phyloP scores from a whole-genome alignment of 371 early-diverging fungal genomes.

The Mortierella sp. region DNA sequence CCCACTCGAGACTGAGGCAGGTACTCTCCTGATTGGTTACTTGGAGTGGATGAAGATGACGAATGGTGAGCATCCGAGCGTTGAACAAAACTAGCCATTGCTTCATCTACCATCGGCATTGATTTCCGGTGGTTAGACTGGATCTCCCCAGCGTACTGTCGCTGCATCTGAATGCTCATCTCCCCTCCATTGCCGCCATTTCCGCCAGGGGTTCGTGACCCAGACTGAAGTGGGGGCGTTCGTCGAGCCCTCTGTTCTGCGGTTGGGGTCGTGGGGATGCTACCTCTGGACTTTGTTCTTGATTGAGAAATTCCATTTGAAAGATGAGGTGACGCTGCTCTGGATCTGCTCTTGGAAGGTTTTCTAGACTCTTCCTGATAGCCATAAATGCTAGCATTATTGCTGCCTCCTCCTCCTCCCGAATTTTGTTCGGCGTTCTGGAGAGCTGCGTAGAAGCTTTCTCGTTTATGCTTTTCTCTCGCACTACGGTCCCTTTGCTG shows the following conservation, averaged over 20 bases:
- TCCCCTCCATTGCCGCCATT: neutral
- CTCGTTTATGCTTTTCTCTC: slow-evolving; percentile 50
- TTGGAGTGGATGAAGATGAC: slow-evolving; percentile 27
- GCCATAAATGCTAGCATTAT: neutral
- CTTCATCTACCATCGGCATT: slow-evolving; percentile 16
- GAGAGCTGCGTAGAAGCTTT: slow-evolving; percentile 50
- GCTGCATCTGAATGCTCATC: slow-evolving; percentile 11
- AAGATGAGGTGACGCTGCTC: slow-evolving; percentile 33
- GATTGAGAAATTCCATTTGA: slow-evolving; percentile 26
- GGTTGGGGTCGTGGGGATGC: slow-evolving; percentile 29
- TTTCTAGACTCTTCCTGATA: slow-evolving; percentile 23
- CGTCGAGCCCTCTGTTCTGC: slow-evolving; percentile 19
- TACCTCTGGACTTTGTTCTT: slow-evolving; percentile 32
- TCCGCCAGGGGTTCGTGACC: slow-evolving; percentile 43
- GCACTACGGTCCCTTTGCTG: slow-evolving; percentile 14
- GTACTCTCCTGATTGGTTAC: slow-evolving; percentile 27
- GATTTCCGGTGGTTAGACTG: slow-evolving; percentile 30
- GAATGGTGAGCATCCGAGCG: slow-evolving; percentile 25
- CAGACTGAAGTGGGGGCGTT: slow-evolving; percentile 34
- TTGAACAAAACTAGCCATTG: slow-evolving; percentile 19
- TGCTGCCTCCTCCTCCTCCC: neutral
- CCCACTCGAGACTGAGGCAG: slow-evolving; percentile 6
- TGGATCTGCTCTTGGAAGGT: slow-evolving; percentile 16
- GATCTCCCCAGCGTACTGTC: slow-evolving; percentile 41
- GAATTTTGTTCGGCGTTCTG: slow-evolving; percentile 8